Conservation (phyloP, 108 stramenopile genomes). For the Craspedostauros australis region DNA sequence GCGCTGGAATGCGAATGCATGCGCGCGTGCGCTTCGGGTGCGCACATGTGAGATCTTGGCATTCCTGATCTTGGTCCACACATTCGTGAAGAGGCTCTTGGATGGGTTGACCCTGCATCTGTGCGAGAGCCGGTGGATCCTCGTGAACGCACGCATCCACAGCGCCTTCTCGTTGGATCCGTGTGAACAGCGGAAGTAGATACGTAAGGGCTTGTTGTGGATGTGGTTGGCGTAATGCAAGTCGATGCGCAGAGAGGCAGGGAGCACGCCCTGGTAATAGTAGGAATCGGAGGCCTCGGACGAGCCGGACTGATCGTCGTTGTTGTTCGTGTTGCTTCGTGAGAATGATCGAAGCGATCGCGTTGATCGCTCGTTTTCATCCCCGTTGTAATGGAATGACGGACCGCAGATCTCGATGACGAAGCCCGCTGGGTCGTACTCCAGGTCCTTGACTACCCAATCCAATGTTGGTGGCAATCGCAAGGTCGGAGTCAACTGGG, state of each 20-base stretch:
- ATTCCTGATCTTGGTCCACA: slow-evolving; percentile 7
- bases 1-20: background rate
- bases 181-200: slow-evolving; percentile 32
- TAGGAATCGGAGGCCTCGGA: background rate
- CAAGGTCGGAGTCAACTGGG: no score
- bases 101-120: slow-evolving; percentile 4
- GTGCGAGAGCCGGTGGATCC: slow-evolving; percentile 15
- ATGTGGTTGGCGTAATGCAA: background rate
- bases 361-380: background rate
- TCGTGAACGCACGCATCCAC: slow-evolving; percentile 34
- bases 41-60: slow-evolving; percentile 10
- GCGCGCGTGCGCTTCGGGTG: slow-evolving; percentile 2
- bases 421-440: slow-evolving; percentile 16
- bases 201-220: slow-evolving; percentile 13
- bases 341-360: background rate
- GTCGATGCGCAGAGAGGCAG: background rate
- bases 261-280: background rate
- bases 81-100: slow-evolving; percentile 4
- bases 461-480: no score
- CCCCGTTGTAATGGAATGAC: slow-evolving; percentile 1
- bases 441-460: slow-evolving; percentile 38
- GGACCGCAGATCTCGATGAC: slow-evolving; percentile 41
- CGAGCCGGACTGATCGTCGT: background rate
- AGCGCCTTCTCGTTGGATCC: slow-evolving; percentile 44
- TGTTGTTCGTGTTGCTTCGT: background rate